Base-by-base conservation (phyloP, 2,329 filamentous ascomycete species). In the Didymella lethalis region DNA sequence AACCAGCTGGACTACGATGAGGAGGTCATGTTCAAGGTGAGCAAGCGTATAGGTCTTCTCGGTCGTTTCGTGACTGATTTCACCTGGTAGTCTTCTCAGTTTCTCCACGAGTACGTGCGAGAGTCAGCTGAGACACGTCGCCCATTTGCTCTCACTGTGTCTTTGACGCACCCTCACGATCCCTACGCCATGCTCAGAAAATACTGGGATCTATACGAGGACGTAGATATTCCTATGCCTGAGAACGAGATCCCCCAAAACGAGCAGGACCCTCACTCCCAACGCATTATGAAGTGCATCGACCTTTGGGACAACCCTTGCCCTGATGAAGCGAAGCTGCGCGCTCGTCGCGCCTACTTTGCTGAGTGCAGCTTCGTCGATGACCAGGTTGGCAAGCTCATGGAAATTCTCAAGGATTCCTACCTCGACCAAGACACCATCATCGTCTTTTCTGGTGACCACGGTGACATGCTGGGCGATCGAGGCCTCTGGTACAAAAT, bases 1-100 rank as follows among this genome's bases (percentile, higher is more conserved):
- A 97, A 97, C 80, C 93, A 97, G 82, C 85, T 97, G 51, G 93
- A 97, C 76, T 97, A 94, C 70, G 93, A 97, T 71, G 93, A 97
- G 79, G 93, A 97, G 79, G 92, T 97, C 75, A 94, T 97, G 88
- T 94, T 91, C 82, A 91, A 89, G 77, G 75, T 77, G 62, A 68
- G 68, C 14, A 50, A 20, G 20, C 45, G 36, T 32, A 5, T 31
- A 1, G 1, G 4, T 4, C 18, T 11, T 11, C 7, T 2, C 23
- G 12, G 4, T 55, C 43, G 12, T 26, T 4, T 7, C 8, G 91
- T 96, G 75, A 93, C 96, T 88, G 93, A 48, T 18, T 3, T 11
- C 28, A 14, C n/a, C 8, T 8, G 16, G 11, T 44, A 77, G 78
- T 91, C 91, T 49, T 90, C 88, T 41, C 93, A 97, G 78, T 97